These are phyloP conservation scores for Diversispora epigaea DNA, from an alignment of 192 early-diverging fungal species.

Conservation along the genomic window DNA sequence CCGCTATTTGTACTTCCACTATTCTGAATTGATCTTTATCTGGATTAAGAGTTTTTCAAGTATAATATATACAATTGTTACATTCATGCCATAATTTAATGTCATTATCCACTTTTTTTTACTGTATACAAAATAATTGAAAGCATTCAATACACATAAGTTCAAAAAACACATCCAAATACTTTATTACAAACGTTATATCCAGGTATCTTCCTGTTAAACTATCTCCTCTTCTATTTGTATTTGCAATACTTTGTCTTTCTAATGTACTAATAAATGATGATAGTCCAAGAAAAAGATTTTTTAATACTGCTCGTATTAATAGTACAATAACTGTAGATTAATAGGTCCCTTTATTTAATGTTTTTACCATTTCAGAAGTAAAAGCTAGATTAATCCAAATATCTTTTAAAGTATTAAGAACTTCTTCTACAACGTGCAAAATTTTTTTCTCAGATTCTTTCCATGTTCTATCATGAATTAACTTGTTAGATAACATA, in stretches of 20 bases:
- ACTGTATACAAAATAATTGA: too few species aligned
- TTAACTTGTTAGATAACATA: too few species aligned
- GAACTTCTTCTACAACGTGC: conserved; percentile 2
- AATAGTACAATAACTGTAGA: conserved; percentile 13
- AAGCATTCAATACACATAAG: background rate
- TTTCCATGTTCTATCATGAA: too few species aligned
- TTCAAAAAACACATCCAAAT: conserved; percentile 17
- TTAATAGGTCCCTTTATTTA: conserved; percentile 23
- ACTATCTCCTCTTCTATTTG: background rate
- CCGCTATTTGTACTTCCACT: too few species aligned
- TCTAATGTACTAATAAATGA: conserved; percentile 11
- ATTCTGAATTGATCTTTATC: too few species aligned
- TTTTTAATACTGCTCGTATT: conserved; percentile 15
- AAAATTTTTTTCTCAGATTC: background rate
- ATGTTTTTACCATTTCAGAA: background rate
- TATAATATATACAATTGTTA: too few species aligned
- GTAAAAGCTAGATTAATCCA: conserved; percentile 12
- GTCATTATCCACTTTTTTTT: too few species aligned
- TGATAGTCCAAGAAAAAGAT: background rate
- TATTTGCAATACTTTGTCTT: conserved; percentile 11
- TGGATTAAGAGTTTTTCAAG: too few species aligned
- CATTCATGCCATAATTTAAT: too few species aligned
- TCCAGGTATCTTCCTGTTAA: background rate
- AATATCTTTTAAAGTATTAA: background rate
- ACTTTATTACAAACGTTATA: conserved; percentile 2